Evolutionary conservation across 169 alveolate genomes (phyloP).

Genomic region (Cardiosporidium cionae): DNA sequence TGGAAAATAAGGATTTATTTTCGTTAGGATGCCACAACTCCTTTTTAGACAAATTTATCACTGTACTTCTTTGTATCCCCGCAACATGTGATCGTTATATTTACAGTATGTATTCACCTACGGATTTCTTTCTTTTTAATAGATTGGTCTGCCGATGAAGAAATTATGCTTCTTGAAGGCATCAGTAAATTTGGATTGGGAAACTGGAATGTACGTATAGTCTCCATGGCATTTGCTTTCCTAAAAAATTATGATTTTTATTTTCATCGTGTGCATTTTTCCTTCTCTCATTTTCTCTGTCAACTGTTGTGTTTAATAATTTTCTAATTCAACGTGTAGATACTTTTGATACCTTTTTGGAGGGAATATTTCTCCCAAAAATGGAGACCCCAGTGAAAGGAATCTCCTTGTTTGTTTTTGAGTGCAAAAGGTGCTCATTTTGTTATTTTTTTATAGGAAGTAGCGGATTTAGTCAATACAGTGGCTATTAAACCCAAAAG

Average conservation of each 20-base stretch:
- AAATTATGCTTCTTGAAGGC: constrained; percentile 73
- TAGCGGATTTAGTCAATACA: constrained; percentile 24
- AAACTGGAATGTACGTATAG: constrained; percentile 63
- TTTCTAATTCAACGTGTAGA: too few species aligned
- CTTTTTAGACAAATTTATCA: too few species aligned
- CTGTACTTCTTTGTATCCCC: too few species aligned
- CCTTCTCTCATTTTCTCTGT: not conserved
- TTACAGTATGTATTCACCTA: not conserved
- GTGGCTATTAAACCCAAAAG: constrained; percentile 43
- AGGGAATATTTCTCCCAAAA: too few species aligned
- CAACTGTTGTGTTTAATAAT: not conserved
- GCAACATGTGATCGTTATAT: not conserved
- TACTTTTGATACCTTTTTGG: too few species aligned
- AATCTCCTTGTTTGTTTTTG: too few species aligned
- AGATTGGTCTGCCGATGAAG: constrained; percentile 86
- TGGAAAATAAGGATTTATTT: too few species aligned
- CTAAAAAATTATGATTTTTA: not conserved
- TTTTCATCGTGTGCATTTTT: not conserved
- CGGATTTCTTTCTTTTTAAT: too few species aligned
- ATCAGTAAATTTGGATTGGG: constrained; percentile 80
- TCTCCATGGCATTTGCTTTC: not conserved
- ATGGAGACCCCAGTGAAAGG: too few species aligned
- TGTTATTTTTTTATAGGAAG: constrained; percentile 11
- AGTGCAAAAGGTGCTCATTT: too few species aligned
- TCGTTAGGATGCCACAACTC: too few species aligned